These are phyloP conservation scores for Sporisorium iseilematis-ciliati DNA, from an alignment of 1,284 basidiomycete genomes.

Conservation along the genomic window DNA sequence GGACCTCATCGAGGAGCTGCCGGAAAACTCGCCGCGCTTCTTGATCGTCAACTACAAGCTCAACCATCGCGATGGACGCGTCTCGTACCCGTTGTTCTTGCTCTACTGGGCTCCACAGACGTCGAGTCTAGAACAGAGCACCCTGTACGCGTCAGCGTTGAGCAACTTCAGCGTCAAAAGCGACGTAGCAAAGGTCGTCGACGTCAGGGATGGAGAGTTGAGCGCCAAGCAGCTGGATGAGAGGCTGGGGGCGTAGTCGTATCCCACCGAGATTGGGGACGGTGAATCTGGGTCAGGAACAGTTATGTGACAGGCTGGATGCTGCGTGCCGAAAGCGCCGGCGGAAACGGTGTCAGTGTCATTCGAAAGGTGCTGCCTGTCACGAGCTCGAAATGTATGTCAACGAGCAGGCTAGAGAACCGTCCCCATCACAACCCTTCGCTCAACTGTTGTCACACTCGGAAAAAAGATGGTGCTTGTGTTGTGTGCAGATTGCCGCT, in stretches of 20 bases:
- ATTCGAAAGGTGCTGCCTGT: too few species aligned
- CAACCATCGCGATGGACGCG: slow-evolving; percentile 83
- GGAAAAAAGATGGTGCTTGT: too few species aligned
- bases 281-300: too few species aligned
- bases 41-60: slow-evolving; percentile 86
- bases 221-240: slow-evolving; percentile 37
- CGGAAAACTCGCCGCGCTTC: slow-evolving; percentile 89
- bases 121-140: slow-evolving; percentile 57
- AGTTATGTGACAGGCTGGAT: too few species aligned
- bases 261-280: too few species aligned
- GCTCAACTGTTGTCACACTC: too few species aligned
- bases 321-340: too few species aligned
- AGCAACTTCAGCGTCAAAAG: slow-evolving; percentile 57
- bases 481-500: background rate
- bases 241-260: slow-evolving; percentile 58
- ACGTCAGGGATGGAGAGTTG: slow-evolving; percentile 60
- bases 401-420: too few species aligned
- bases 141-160: slow-evolving; percentile 67
- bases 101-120: slow-evolving; percentile 66
- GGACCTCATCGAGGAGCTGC: slow-evolving; percentile 76
- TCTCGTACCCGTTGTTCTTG: slow-evolving; percentile 74
- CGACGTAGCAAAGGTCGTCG: slow-evolving; percentile 65
- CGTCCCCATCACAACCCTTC: too few species aligned
- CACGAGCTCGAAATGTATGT: too few species aligned
- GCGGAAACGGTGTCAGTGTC: too few species aligned